A percentile compares a stretch with the other conserved stretches of the same genome.
Evolutionary conservation across 163 green algal genomes (phyloP).

Genomic region (Scenedesmus sp.): DNA sequence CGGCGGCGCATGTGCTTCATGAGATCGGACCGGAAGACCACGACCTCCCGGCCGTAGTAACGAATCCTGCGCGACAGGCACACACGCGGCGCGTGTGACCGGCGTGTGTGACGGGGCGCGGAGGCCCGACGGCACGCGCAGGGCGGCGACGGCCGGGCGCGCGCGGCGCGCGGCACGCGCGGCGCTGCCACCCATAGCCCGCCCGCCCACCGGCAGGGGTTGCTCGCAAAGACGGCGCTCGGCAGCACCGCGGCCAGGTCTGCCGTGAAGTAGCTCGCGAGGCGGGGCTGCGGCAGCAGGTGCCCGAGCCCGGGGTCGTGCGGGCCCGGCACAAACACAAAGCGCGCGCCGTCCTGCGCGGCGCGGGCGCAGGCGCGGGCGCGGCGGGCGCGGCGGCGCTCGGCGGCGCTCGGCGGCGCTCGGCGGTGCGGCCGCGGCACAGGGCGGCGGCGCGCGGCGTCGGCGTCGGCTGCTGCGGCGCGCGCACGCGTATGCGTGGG

Average conservation of each 20-base stretch:
- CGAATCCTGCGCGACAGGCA: slow-evolving; percentile 61
- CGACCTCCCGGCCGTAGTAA: slow-evolving; percentile 77
- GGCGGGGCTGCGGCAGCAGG: slow-evolving; percentile 77
- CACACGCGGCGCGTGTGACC: no score
- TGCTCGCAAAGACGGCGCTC: slow-evolving; percentile 74
- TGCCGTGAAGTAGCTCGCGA: slow-evolving; percentile 66
- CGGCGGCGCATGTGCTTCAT: slow-evolving; percentile 75
- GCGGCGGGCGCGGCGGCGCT: no score
- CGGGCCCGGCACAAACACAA: slow-evolving; percentile 92
- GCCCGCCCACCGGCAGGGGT: slow-evolving; percentile 77
- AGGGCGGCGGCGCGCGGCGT: no score
- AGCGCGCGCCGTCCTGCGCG: slow-evolving; percentile 67
- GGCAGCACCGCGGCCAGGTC: slow-evolving; percentile 67
- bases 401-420: no score
- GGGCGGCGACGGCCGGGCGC: neutral
- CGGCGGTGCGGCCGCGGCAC: no score
- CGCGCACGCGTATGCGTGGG: slow-evolving; percentile 67
- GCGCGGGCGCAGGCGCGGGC: no score
- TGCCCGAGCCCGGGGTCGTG: slow-evolving; percentile 74
- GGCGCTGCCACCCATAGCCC: neutral
- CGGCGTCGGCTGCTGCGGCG: no score
- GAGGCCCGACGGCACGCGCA: no score
- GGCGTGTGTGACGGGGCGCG: no score
- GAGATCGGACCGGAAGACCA: slow-evolving; percentile 90
- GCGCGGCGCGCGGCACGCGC: no score